Percentiles rank a stretch among this genome's conserved stretches.
phyloP scores from a whole-genome alignment of 495 filamentous ascomycete species.

The Tetracladium marchalianum region DNA sequence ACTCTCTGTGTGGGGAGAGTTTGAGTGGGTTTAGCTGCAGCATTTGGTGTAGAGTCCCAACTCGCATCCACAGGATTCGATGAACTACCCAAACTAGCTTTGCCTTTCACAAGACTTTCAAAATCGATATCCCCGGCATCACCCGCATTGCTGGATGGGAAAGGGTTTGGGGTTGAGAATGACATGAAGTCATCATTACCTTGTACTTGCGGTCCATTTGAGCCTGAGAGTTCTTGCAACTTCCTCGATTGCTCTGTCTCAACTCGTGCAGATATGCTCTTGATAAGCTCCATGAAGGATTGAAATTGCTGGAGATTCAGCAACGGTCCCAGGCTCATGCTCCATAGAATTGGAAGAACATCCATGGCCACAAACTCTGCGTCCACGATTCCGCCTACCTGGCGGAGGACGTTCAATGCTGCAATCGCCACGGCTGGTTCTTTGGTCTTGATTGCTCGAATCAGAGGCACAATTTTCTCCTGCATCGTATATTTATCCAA shows the following conservation, averaged over 20 bases:
- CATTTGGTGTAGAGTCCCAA: conserved; percentile 28
- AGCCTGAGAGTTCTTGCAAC: conserved; percentile 65
- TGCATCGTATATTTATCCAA: conserved; percentile 97
- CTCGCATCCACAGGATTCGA: conserved; percentile 29
- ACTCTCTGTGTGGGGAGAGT: conserved; percentile 17
- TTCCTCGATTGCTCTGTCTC: conserved; percentile 84
- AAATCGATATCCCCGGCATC: conserved; percentile 62
- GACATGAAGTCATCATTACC: conserved; percentile 47
- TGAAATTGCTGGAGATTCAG: conserved; percentile 82
- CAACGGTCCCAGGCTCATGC: conserved; percentile 81
- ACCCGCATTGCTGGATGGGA: conserved; percentile 32
- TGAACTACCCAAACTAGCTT: conserved; percentile 14
- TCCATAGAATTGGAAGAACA: conserved; percentile 81
- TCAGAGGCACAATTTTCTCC: conserved; percentile 84
- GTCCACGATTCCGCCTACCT: conserved; percentile 75
- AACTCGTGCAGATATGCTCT: conserved; percentile 63
- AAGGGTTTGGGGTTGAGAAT: conserved; percentile 40
- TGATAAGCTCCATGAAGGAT: conserved; percentile 78
- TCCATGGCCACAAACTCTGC: conserved; percentile 92
- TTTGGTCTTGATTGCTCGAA: conserved; percentile 92
- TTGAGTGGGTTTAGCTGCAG: conserved; percentile 17
- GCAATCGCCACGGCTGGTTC: conserved; percentile 98
- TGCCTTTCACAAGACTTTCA: conserved; percentile 76
- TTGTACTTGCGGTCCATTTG: conserved; percentile 23
- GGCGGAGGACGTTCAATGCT: conserved; percentile 68